Conservation (phyloP, 106 monocot species). For the Phalaenopsis equestris region DNA sequence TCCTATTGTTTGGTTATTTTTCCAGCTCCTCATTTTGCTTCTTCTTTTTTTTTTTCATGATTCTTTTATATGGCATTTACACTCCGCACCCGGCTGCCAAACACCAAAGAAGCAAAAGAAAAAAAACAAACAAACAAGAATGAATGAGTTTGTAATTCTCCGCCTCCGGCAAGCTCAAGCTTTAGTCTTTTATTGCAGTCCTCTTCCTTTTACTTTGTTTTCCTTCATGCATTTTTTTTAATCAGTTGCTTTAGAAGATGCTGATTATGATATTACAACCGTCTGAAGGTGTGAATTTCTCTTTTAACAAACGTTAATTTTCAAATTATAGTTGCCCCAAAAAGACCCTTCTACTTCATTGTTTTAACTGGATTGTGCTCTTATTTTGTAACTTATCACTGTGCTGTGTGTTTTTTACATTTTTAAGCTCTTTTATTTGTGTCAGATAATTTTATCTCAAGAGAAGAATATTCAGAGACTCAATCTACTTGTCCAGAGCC, state of each 20-base stretch:
- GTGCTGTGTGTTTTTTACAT: no score
- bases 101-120: background rate
- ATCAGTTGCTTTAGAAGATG: background rate
- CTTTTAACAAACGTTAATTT: background rate
- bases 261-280: background rate
- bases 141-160: background rate
- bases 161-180: background rate
- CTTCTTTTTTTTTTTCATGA: background rate
- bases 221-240: background rate
- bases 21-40: background rate
- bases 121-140: background rate
- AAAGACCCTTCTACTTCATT: no score
- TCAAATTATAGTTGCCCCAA: no score
- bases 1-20: background rate
- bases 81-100: no score
- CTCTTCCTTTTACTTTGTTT: background rate
- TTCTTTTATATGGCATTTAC: background rate
- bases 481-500: constrained; percentile 53
- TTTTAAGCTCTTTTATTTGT: background rate
- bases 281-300: background rate
- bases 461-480: constrained; percentile 81
- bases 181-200: background rate
- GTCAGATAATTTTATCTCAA: constrained; percentile 87
- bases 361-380: no score
- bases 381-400: no score